Evolutionary conservation across 352 stramenopile genomes (phyloP).

Genomic region (Pythium guiyangense): DNA sequence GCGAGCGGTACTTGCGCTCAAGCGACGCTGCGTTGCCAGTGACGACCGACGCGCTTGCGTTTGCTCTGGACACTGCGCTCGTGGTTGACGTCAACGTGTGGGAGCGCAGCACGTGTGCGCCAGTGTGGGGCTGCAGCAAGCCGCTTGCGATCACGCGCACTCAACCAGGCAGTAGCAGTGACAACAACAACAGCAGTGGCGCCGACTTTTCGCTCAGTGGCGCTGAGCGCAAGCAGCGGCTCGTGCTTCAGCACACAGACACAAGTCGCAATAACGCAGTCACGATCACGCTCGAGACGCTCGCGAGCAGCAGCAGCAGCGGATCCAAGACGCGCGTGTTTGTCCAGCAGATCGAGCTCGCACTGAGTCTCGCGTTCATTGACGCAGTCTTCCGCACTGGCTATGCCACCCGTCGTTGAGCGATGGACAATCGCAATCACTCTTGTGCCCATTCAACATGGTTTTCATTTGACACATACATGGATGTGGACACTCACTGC

Average conservation of each 20-base stretch:
- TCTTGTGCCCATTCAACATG: not conserved
- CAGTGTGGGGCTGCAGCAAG: constrained; percentile 44
- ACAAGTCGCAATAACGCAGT: constrained; percentile 24
- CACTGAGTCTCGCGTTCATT: constrained; percentile 40
- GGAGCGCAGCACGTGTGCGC: constrained; percentile 36
- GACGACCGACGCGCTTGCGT: constrained; percentile 37
- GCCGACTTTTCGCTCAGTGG: constrained; percentile 24
- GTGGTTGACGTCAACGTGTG: constrained; percentile 55
- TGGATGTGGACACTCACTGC: not conserved
- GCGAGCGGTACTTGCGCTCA: constrained; percentile 23
- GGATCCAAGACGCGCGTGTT: constrained; percentile 16
- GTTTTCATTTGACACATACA: not conserved
- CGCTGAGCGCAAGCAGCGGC: constrained; percentile 7
- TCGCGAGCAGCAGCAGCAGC: not conserved
- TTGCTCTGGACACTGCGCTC: constrained; percentile 29
- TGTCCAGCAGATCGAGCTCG: constrained; percentile 35
- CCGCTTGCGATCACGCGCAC: constrained; percentile 14
- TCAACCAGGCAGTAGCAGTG: not conserved
- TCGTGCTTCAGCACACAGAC: constrained; percentile 26
- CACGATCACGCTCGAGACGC: constrained; percentile 15
- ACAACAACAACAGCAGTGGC: not conserved
- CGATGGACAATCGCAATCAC: not conserved
- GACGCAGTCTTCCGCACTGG: constrained; percentile 44
- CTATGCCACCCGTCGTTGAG: constrained; percentile 18
- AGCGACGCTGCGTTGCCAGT: constrained; percentile 18